Evolutionary conservation across 768 basidiomycete genomes (phyloP), one percentile per base, ranked within the genome.

Genomic region (Leccinum arenicola): DNA sequence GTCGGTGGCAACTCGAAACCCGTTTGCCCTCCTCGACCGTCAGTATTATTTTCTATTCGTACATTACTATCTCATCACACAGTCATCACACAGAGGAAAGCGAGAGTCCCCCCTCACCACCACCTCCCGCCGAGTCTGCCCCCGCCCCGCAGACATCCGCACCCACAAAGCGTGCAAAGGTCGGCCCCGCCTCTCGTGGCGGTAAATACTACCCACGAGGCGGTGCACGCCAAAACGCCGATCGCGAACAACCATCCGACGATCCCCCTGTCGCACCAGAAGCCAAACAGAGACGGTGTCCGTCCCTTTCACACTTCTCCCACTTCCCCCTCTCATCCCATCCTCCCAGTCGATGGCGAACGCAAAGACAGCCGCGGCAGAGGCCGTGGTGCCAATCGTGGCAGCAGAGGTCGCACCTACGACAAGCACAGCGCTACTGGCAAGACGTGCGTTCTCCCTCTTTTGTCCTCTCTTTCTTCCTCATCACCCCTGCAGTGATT

Each of bases 1-100:
- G 90, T 91, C 91, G 89, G 90, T 93, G 84, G 91, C 88, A 79
- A 85, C 85, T 73, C 86, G 78, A 84, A 93, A 92, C 79, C 87
- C 87, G 66, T 93, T 93, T 79, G 84, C 90, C 75, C 69, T 92
- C 77, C 80, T 93, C 75, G 86, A 87, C 73, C 88, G 90, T 91
- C 65, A 61, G 79, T 83, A 51, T 56, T 9, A 11, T 31, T 58
- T 63, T 33, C 17, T 50, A 25, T 52, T 35, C 14, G 23, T n/a
- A 15, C 0, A 8, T 3, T n/a, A 0, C 64, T 76, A 14, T 27
- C 17, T n/a, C 15, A 60, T n/a, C 49, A 63, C 58, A 59, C 1
- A 12, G 10, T 11, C 27, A 17, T 11, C 10, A 11, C 38, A 7
- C 77, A 77, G 84, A 86, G 62, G 80, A 79, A 61, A 65, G 77